phyloP scores from a whole-genome alignment of 176 grass and related monocot genomes.

The Avena sativa region DNA sequence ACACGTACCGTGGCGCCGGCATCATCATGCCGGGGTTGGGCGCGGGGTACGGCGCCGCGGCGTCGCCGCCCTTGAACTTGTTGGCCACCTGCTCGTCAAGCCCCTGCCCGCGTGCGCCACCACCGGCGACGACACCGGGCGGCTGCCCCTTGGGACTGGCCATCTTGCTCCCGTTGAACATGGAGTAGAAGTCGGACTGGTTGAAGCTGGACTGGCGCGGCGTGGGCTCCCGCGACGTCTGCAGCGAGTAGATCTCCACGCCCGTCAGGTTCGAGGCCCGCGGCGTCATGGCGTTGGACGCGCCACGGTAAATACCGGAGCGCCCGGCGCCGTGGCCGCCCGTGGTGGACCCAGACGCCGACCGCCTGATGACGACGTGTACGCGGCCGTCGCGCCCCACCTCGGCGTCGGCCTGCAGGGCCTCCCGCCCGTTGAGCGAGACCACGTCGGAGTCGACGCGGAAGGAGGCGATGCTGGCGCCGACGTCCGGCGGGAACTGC shows the following conservation, averaged over 20 bases:
- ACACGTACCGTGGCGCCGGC: constrained; percentile 49
- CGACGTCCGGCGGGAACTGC: constrained; percentile 92
- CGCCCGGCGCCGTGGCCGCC: constrained; percentile 45
- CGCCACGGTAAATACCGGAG: constrained; percentile 35
- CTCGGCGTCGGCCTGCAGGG: constrained; percentile 94
- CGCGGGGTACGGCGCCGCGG: constrained; percentile 51
- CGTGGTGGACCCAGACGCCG: constrained; percentile 55
- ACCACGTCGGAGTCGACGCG: constrained; percentile 91
- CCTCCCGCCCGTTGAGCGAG: constrained; percentile 86
- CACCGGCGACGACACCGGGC: constrained; percentile 16
- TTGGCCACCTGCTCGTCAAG: constrained; percentile 64
- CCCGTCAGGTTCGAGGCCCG: constrained; percentile 92
- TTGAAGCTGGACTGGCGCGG: constrained; percentile 95
- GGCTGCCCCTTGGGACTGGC: constrained; percentile 59
- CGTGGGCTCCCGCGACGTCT: constrained; percentile 90
- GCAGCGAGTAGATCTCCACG: constrained; percentile 98
- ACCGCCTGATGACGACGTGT: constrained; percentile 59
- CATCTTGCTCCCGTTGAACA: constrained; percentile 81
- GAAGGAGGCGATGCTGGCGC: constrained; percentile 89
- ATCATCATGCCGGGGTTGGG: constrained; percentile 87
- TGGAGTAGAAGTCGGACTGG: constrained; percentile 99
- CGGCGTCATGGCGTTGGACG: constrained; percentile 76
- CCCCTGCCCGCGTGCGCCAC: constrained; percentile 36
- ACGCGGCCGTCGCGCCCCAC: constrained; percentile 82
- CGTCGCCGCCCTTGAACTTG: constrained; percentile 52